Percentiles rank a stretch among this genome's conserved stretches.
Conservation (phyloP, 129 eudicot species). For the Logfia minima region DNA sequence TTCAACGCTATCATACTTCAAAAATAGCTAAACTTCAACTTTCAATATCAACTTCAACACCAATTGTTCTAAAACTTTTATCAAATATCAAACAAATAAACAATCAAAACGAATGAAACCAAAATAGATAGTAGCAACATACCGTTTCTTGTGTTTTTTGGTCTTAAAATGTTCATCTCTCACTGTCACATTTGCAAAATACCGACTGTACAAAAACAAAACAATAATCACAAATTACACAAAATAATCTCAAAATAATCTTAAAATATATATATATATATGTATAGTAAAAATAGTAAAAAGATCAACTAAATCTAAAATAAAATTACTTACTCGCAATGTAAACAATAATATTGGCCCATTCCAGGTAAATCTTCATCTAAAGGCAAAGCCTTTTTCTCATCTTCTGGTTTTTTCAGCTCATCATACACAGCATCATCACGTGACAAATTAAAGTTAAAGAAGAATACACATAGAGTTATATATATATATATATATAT, state of each 20-base stretch:
- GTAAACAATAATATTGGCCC: conserved; percentile 86
- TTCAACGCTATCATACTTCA: not conserved
- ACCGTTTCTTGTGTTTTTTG: conserved; percentile 82
- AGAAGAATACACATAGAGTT: not conserved
- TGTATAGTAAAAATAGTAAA: not conserved
- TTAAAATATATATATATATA: too few species aligned
- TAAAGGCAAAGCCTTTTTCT: conserved; percentile 44
- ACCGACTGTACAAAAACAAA: conserved; percentile 45
- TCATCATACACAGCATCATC: conserved; percentile 83
- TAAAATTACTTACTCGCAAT: conserved; percentile 64
- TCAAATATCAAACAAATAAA: not conserved
- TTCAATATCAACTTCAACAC: not conserved
- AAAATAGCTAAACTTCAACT: not conserved
- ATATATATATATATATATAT: not conserved
- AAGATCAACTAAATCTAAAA: conserved; percentile 4
- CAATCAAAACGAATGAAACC: not conserved
- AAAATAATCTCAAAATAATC: not conserved
- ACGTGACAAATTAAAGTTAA: conserved; percentile 43
- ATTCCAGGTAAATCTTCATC: conserved; percentile 93
- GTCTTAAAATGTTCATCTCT: conserved; percentile 91
- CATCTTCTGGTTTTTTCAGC: conserved; percentile 53
- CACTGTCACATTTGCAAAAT: conserved; percentile 65
- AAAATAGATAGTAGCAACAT: not conserved
- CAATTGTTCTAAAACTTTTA: not conserved
- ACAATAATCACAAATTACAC: not conserved